Conservation (phyloP, 352 stramenopile species). For the Phytopythium cucurbitacearum region DNA sequence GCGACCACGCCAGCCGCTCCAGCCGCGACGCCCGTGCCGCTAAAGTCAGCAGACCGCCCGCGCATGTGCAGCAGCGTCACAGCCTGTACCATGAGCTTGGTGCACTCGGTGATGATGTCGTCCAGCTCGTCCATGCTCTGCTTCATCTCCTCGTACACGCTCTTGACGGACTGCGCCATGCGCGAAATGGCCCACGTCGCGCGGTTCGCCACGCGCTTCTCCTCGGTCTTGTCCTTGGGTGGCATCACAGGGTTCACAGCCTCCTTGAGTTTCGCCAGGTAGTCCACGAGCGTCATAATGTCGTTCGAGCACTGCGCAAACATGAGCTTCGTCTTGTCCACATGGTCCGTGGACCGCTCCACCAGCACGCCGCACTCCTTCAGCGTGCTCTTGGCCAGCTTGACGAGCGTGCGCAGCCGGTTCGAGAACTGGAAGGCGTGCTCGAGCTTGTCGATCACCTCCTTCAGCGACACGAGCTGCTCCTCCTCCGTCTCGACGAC, state of each 20-base stretch:
- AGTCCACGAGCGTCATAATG: slow-evolving; percentile 70
- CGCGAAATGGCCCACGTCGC: slow-evolving; percentile 72
- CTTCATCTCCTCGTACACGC: slow-evolving; percentile 65
- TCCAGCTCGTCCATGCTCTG: slow-evolving; percentile 77
- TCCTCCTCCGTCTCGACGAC: slow-evolving; percentile 78
- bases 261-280: slow-evolving; percentile 69
- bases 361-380: slow-evolving; percentile 64
- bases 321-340: slow-evolving; percentile 80
- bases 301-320: slow-evolving; percentile 79
- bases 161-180: slow-evolving; percentile 66
- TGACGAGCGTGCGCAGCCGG: slow-evolving; percentile 50
- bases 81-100: slow-evolving; percentile 82
- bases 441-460: slow-evolving; percentile 58
- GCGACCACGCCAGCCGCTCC: slow-evolving; percentile 78
- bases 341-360: slow-evolving; percentile 60
- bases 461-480: slow-evolving; percentile 56
- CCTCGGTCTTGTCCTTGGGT: slow-evolving; percentile 62
- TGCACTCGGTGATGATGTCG: slow-evolving; percentile 75
- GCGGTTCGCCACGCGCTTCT: slow-evolving; percentile 63
- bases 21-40: slow-evolving; percentile 75
- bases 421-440: slow-evolving; percentile 86
- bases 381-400: slow-evolving; percentile 65
- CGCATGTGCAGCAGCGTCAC: slow-evolving; percentile 84
- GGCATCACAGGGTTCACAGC: slow-evolving; percentile 46
- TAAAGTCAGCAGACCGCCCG: slow-evolving; percentile 77